A percentile compares a stretch with the other conserved stretches of the same genome.
Conservation (phyloP, 208 protist genomes). For the Leishmania guyanensis region DNA sequence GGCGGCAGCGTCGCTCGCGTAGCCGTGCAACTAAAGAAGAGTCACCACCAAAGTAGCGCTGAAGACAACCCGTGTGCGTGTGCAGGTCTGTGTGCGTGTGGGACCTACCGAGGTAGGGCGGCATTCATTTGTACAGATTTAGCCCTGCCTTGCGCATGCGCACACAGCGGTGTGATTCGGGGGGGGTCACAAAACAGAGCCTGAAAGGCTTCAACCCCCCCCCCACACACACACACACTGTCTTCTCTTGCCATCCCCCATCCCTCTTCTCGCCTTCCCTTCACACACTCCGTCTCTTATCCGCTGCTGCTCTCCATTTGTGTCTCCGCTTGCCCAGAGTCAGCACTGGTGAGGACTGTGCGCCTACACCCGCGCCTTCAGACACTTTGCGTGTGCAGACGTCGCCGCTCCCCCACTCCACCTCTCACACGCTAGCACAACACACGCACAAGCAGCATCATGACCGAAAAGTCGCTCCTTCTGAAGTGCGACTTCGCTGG, state of each 20-base stretch:
- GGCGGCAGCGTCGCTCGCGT: background rate
- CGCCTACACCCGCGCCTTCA: background rate
- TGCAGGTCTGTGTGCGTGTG: background rate
- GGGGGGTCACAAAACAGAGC: background rate
- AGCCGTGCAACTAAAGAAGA: background rate
- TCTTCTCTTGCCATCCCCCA: background rate
- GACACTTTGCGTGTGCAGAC: background rate
- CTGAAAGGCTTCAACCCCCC: background rate
- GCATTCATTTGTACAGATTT: background rate
- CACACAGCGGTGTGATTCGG: background rate
- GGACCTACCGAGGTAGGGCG: too few relatives aligned
- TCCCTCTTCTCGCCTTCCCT: background rate
- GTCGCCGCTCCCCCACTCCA: background rate
- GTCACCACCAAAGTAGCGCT: background rate
- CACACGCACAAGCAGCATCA: conserved; percentile 11
- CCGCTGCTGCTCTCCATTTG: background rate
- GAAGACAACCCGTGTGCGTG: background rate
- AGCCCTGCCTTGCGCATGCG: background rate
- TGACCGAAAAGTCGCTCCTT: conserved; percentile 79
- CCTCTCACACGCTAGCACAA: background rate
- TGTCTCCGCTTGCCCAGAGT: conserved; percentile 6
- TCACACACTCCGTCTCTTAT: conserved; percentile 2
- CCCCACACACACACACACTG: background rate
- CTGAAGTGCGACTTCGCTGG: conserved; percentile 54
- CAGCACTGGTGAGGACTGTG: background rate